These are phyloP conservation scores for Mortierella sp. DNA, from an alignment of 371 early-diverging fungal species.

Conservation along the genomic window DNA sequence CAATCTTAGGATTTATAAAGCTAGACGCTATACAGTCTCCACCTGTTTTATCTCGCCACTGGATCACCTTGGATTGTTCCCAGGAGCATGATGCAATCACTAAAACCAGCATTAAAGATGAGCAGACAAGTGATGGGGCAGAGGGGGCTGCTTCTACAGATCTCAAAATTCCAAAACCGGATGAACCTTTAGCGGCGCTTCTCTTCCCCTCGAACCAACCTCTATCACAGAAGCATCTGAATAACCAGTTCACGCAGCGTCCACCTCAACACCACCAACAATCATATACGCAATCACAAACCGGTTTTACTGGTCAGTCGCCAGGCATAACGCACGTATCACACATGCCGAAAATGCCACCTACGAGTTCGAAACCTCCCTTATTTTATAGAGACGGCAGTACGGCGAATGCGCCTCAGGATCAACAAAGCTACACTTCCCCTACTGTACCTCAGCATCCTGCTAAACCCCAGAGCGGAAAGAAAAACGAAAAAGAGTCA, in stretches of 20 bases:
- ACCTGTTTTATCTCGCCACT: slow-evolving; percentile 46
- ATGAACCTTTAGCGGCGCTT: slow-evolving; percentile 24
- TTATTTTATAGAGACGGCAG: slow-evolving; percentile 9
- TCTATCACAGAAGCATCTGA: slow-evolving; percentile 4
- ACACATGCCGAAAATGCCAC: slow-evolving; percentile 35
- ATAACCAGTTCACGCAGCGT: slow-evolving; percentile 6
- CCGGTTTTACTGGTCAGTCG: slow-evolving; percentile 5
- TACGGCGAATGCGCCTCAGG: background rate
- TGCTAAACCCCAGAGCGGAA: background rate
- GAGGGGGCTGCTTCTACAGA: slow-evolving; percentile 1
- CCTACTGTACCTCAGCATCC: slow-evolving; percentile 6
- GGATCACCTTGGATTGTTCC: slow-evolving; percentile 35
- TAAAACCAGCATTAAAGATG: slow-evolving; percentile 4
- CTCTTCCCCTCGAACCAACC: slow-evolving; percentile 21
- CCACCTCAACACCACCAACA: slow-evolving; percentile 8
- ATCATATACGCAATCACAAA: slow-evolving; percentile 2
- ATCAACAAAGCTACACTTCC: slow-evolving; percentile 10
- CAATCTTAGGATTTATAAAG: slow-evolving; percentile 47
- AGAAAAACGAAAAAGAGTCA: slow-evolving; percentile 8
- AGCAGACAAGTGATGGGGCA: background rate
- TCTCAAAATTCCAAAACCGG: slow-evolving; percentile 14
- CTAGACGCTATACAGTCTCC: slow-evolving; percentile 39
- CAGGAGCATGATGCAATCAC: slow-evolving; percentile 13
- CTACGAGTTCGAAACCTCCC: slow-evolving; percentile 19
- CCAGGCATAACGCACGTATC: background rate